phyloP scores from a whole-genome alignment of 164 flowering plant species.

The Nymphaea colorata region DNA sequence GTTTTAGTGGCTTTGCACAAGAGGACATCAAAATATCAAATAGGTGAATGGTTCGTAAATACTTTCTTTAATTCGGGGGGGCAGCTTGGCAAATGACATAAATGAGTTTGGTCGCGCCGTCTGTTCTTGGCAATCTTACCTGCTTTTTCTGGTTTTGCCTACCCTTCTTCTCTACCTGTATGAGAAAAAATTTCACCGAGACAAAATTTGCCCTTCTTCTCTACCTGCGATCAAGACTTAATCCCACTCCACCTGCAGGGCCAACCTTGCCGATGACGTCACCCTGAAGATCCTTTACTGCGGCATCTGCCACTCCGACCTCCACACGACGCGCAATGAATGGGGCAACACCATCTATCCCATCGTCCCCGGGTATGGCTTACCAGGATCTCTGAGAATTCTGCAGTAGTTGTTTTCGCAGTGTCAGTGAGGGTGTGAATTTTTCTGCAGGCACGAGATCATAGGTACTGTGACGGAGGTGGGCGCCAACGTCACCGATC shows the following conservation, averaged over 20 bases:
- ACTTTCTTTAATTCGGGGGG: no score
- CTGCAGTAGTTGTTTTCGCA: neutral
- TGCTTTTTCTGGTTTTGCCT: neutral
- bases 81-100: no score
- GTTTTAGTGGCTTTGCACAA: no score
- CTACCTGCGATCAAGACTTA: no score
- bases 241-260: conserved; percentile 15
- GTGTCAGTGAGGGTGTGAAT: no score
- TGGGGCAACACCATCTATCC: conserved; percentile 36
- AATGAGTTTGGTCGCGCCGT: no score
- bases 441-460: conserved; percentile 27
- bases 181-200: neutral
- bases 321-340: conserved; percentile 29
- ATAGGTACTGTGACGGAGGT: conserved; percentile 22
- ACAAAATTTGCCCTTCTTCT: no score
- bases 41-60: no score
- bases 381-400: neutral
- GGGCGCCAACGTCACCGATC: conserved; percentile 18
- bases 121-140: no score
- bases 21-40: no score
- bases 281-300: conserved; percentile 34
- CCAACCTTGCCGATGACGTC: conserved; percentile 33
- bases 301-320: conserved; percentile 48
- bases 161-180: neutral
- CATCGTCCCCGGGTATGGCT: conserved; percentile 12